Evolutionary conservation across 352 stramenopile species (phyloP).

Genomic region (Globisporangium yorkense): DNA sequence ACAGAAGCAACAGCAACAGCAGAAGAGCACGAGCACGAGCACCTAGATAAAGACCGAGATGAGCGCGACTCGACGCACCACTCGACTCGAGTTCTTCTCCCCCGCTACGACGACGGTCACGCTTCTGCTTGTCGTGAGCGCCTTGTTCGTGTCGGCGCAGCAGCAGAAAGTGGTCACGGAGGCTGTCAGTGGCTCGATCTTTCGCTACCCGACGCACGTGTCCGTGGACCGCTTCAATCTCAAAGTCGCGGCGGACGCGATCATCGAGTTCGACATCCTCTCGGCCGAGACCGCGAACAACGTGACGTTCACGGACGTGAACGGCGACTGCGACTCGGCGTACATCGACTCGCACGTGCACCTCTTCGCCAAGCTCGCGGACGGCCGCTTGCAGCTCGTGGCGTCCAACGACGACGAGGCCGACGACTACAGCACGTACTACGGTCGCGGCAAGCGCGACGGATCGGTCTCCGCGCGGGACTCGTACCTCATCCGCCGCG

Average conservation of each 20-base stretch:
- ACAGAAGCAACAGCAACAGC: too few relatives aligned
- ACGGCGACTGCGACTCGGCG: constrained; percentile 62
- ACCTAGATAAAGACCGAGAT: too few relatives aligned
- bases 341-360: constrained; percentile 66
- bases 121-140: neutral
- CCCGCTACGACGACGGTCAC: neutral
- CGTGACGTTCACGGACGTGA: constrained; percentile 48
- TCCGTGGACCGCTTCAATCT: constrained; percentile 61
- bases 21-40: too few relatives aligned
- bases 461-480: constrained; percentile 45
- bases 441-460: constrained; percentile 28
- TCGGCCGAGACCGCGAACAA: constrained; percentile 57
- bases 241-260: constrained; percentile 26
- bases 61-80: too few relatives aligned
- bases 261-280: constrained; percentile 62
- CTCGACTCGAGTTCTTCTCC: too few relatives aligned
- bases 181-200: constrained; percentile 49
- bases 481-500: constrained; percentile 54
- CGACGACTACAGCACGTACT: constrained; percentile 46
- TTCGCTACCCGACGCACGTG: constrained; percentile 35
- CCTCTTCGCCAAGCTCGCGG: constrained; percentile 26
- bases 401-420: constrained; percentile 65
- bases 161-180: constrained; percentile 27
- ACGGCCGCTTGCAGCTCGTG: constrained; percentile 27
- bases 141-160: neutral